phyloP scores from a whole-genome alignment of 768 basidiomycete species.

The Coprinopsis cinerea region DNA sequence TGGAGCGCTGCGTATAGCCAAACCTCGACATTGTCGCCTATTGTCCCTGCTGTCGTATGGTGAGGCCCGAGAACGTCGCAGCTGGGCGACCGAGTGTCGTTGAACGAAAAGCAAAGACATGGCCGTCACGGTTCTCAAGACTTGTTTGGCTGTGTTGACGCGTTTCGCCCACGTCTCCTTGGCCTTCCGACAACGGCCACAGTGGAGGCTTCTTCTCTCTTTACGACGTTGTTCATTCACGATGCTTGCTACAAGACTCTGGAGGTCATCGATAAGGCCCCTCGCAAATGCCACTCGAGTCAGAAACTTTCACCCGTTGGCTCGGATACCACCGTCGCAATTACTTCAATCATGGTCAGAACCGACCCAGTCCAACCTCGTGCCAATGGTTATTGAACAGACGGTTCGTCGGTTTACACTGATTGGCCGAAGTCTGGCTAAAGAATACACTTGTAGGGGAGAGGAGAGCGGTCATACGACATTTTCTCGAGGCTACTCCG shows the following conservation, averaged over 20 bases:
- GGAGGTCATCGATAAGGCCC: conserved; percentile 12
- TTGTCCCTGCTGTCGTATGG: neutral
- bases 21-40: neutral
- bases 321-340: conserved; percentile 32
- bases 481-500: conserved; percentile 91
- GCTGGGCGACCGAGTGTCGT: conserved; percentile 1
- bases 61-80: neutral
- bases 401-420: conserved; percentile 45
- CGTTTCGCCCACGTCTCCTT: conserved; percentile 14
- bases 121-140: neutral
- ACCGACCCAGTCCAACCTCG: conserved; percentile 55
- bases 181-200: neutral
- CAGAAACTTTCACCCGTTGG: conserved; percentile 51
- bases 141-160: conserved; percentile 28
- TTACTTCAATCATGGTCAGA: conserved; percentile 29
- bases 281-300: conserved; percentile 1
- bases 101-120: neutral
- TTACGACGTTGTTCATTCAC: conserved; percentile 24
- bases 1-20: conserved; percentile 41
- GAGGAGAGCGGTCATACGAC: conserved; percentile 89
- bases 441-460: conserved; percentile 41
- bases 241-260: conserved; percentile 17
- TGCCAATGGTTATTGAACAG: conserved; percentile 92
- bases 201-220: conserved; percentile 6
- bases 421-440: neutral